phyloP scores from a whole-genome alignment of 768 basidiomycete genomes.

The Leccinum incarnatum region DNA sequence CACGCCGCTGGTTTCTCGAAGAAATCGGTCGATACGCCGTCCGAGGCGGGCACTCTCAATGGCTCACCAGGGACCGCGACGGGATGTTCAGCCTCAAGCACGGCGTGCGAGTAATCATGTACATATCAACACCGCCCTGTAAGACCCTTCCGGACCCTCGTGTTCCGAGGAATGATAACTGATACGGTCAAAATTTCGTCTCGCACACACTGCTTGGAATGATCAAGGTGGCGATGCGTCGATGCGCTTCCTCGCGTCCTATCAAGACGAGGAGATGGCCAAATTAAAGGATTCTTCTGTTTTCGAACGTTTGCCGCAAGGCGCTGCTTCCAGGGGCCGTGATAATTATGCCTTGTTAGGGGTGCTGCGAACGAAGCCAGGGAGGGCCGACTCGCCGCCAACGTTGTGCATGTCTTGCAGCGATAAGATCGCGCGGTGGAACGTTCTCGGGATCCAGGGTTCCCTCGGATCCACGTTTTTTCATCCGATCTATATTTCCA shows the following conservation, averaged over 20 bases:
- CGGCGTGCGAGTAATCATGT: slow-evolving; percentile 58
- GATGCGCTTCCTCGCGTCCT: slow-evolving; percentile 67
- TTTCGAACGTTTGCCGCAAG: slow-evolving; percentile 35
- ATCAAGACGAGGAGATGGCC: slow-evolving; percentile 76
- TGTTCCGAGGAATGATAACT: not conserved
- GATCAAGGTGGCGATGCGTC: slow-evolving; percentile 87
- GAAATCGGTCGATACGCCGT: slow-evolving; percentile 44
- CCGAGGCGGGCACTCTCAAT: slow-evolving; percentile 40
- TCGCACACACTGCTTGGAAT: not conserved
- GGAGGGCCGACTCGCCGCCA: slow-evolving; percentile 82
- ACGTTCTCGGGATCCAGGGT: slow-evolving; percentile 81
- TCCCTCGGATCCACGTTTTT: slow-evolving; percentile 60
- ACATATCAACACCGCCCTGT: slow-evolving; percentile 73
- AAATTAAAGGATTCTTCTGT: slow-evolving; percentile 53
- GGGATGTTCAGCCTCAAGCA: slow-evolving; percentile 46
- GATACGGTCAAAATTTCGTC: not conserved
- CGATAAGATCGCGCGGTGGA: slow-evolving; percentile 92
- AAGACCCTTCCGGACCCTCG: slow-evolving; percentile 27
- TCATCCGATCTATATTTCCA: slow-evolving; percentile 60
- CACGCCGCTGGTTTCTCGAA: slow-evolving; percentile 75
- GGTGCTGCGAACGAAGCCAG: slow-evolving; percentile 90
- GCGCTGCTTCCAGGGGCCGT: slow-evolving; percentile 64
- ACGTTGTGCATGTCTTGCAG: slow-evolving; percentile 90
- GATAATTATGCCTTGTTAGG: slow-evolving; percentile 74
- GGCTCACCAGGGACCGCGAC: slow-evolving; percentile 41